Evolutionary conservation across 2,329 filamentous ascomycete species (phyloP), one percentile per base, ranked within the genome.

Genomic region (Aspergillus transmontanensis): DNA sequence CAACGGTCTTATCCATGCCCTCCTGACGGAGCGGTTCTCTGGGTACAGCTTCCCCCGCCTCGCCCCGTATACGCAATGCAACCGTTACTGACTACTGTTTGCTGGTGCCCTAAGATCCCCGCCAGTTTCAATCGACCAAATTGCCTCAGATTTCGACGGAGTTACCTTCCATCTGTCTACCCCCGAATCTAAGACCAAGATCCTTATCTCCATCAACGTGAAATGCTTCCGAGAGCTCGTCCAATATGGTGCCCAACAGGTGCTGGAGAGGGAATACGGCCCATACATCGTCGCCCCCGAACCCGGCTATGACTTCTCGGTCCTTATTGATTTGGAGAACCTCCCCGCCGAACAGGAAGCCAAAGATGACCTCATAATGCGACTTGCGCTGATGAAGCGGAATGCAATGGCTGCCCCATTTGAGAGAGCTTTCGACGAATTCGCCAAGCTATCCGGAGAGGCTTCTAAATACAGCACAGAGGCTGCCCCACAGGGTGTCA

Each of bases 351-450:
- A 91, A 54, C 90, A 94, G 81, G 94, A 97, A 79, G 91, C 88
- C 68, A 89, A 90, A 70, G 93, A 97, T 73, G 94, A 93, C 66
- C 84, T 99, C 66, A 89, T 97, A 71, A 88, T 88, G 79, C 90
- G 94, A 75, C 90, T 98, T 74, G 92, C 94, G 64, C 84, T 99
- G 68, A 82, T 99, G 73, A 99, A 98, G 85, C 93, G 96, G 74
- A 98, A 99, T 79, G 93, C 92, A 70, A 98, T 99, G 95, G 96
- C 95, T 66, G 94, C 95, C 57, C 95, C 96, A 1, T 99, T 99
- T 79, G 95, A 99, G 82, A 91, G 94, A 75, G 95, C 96, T 26
- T 99, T 98, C 78, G 88, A 96, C 73, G 93, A 97, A 78, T 92
- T 97, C 80, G 91, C 94, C 74, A 86, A 89, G 68, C 82, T 99